Conservation (phyloP, 345 rosid genomes). For the Aquilaria sinensis region DNA sequence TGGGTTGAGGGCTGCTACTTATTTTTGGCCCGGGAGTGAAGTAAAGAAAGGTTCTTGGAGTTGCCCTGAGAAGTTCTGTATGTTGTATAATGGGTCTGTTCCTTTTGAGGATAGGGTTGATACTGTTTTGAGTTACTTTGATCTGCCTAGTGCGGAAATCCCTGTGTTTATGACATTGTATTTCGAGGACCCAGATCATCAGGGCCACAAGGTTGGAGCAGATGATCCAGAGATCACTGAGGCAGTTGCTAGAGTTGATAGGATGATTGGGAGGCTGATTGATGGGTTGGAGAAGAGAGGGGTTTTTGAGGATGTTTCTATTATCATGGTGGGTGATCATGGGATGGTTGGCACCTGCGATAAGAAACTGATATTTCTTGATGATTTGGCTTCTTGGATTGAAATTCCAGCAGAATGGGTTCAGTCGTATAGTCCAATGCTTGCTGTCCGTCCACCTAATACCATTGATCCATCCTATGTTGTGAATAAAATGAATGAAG, state of each 20-base stretch:
- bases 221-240: conserved; percentile 75
- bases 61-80: conserved; percentile 52
- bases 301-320: conserved; percentile 63
- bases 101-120: conserved; percentile 80
- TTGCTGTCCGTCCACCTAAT: conserved; percentile 58
- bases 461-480: conserved; percentile 31
- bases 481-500: conserved; percentile 65
- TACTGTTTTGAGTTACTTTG: conserved; percentile 60
- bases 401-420: conserved; percentile 58
- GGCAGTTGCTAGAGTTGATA: conserved; percentile 59
- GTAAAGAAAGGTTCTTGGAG: conserved; percentile 84
- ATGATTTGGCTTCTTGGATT: conserved; percentile 67
- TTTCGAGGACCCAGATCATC: conserved; percentile 92
- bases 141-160: conserved; percentile 48
- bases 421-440: conserved; percentile 57
- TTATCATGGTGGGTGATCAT: conserved; percentile 87
- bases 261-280: conserved; percentile 66
- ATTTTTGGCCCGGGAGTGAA: conserved; percentile 92
- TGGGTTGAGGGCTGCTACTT: conserved; percentile 71
- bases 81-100: conserved; percentile 56
- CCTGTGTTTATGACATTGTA: conserved; percentile 73
- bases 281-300: conserved; percentile 70
- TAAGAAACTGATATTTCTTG: conserved; percentile 50
- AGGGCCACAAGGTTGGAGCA: conserved; percentile 82
- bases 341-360: conserved; percentile 94